Base-by-base conservation (phyloP, 371 early-diverging fungal genomes). In the Rhizopus arrhizus region DNA sequence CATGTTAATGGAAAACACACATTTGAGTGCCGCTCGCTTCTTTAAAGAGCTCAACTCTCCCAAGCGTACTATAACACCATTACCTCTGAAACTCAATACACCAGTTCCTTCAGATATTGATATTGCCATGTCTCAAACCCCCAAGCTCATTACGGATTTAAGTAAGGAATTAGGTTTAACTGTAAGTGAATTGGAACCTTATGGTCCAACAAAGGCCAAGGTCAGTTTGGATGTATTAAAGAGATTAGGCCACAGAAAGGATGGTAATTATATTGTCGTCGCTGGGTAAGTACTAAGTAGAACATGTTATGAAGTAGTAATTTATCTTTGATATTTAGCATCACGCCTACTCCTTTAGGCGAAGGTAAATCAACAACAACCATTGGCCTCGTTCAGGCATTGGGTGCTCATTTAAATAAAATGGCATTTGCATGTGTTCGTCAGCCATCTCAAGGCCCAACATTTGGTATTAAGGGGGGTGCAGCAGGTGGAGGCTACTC, bases 401-500 rank as follows among this genome's bases (percentile, higher is more conserved):
- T 98, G 9, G 95, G 96, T 49, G 96, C 96, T 4, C 95, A 96
- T 55, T 82, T 95, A 59, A 83, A 88, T 56, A 89, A 89, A 72
- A 80, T 87, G 28, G 91, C 92, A 0, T 92, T 95, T 77, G 97
- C 96, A 12, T 96, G 97, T 80, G 96, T 96, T 29, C 90, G 98
- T 45, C 97, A 98, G 69, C 98, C 98, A 11, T 94, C 94, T 41
- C 97, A 96, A 69, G 98, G 98, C 12, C 98, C 98, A 16, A 98
- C 98, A 3, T 96, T 98, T 67, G 98, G 98, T 51, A 96, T 98
- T 80, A 98, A 98, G 77, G 98, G 96, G 55, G 98, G 98, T 42
- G 98, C 98, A 42, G 98, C 98, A 16, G 98, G 98, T 55, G 97
- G 98, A 48, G 97, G 98, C 28, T 97, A 97, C 75, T 90, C 96